Percentiles rank a stretch among this genome's conserved stretches.
Evolutionary conservation across 495 filamentous ascomycete genomes (phyloP).

Genomic region (Pseudoneurospora amorphoporcata): DNA sequence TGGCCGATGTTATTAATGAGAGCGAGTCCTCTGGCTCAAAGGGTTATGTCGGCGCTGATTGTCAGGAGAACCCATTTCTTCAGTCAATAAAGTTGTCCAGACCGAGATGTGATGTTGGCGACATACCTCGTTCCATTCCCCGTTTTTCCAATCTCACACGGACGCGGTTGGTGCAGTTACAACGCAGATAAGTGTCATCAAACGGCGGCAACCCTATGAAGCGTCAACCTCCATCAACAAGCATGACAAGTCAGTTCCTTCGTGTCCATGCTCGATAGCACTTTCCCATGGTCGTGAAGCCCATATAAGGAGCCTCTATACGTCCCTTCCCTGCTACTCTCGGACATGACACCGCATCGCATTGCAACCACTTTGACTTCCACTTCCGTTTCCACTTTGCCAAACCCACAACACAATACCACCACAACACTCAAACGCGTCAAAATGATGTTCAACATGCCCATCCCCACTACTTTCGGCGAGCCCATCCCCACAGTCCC

Average conservation of each 20-base stretch:
- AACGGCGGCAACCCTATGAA: background rate
- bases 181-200: background rate
- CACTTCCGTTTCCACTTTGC: background rate
- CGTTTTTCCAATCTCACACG: background rate
- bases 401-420: background rate
- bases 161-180: background rate
- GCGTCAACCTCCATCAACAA: background rate
- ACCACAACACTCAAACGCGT: background rate
- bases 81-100: background rate
- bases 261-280: background rate
- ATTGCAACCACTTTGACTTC: background rate
- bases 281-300: background rate
- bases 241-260: too few species aligned
- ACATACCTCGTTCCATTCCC: background rate
- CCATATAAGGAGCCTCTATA: background rate
- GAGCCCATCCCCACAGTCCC: background rate
- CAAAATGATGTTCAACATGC: background rate
- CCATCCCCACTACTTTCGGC: background rate
- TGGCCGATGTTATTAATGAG: background rate
- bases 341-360: background rate
- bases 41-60: background rate
- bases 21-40: background rate
- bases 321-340: background rate
- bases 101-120: background rate
- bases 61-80: background rate